Base-by-base conservation (phyloP, 257 asterid genomes). In the Nicotiana knightiana region DNA sequence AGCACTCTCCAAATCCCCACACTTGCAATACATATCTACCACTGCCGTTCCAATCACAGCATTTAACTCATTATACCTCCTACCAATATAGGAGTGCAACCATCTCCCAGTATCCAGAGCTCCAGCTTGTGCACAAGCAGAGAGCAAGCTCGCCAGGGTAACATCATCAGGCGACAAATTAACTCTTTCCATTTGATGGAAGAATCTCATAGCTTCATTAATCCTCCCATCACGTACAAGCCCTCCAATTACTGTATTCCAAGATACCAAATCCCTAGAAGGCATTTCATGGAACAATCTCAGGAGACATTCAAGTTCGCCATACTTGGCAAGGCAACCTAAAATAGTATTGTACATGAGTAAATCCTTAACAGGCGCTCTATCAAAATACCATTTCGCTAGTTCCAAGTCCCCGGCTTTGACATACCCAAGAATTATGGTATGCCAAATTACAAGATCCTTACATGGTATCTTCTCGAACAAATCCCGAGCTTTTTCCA, bases 51-150 rank as follows among this genome's bases (percentile, higher is more conserved):
- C 79, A 77, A 83, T 51, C 18, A 83, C 70, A 77, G 65, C 51
- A 65, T 54, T 77, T 26, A 83, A 54, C 62, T 53, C 26, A 12
- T 62, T 51, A 54, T 13, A 33, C 67, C 82, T 83, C 82, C 82
- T 64, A 54, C 65, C 68, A 9, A 77, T 83, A 76, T 62, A 77
- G 2, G 85, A 83, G 16, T 83, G 85, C 18, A 83, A 30, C 85
- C 79, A 53, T 63, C 65, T 83, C 48, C 85, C 85, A 64, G 53
- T 53, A 35, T 65, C 82, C 33, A 83, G 51, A 51, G 85, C 85
- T 83, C 85, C 85, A 77, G 73, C 59, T 65, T 65, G 85, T 21
- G 76, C 85, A 65, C 85, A 76, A 83, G 82, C 82, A 32, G 82
- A 83, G 61, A 83, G 79, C 71, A 83, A 68, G 59, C 62, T 77